These are phyloP conservation scores for Decorospora gaudefroyi DNA, from an alignment of 2,329 filamentous ascomycete genomes.

Conservation along the genomic window DNA sequence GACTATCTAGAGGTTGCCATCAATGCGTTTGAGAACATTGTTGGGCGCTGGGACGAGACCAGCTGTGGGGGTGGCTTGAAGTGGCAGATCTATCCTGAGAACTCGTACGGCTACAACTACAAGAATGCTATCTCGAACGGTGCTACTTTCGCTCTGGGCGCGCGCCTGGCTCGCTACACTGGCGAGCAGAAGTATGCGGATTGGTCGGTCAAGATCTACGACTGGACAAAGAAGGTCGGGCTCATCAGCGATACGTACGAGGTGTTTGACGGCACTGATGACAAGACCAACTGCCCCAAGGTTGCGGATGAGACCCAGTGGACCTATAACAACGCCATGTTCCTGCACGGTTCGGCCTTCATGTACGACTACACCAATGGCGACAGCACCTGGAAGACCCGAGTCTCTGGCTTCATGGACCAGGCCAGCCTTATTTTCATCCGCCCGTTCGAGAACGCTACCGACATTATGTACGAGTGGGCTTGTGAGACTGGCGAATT, in stretches of 20 bases:
- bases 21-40: conserved; percentile 74
- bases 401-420: conserved; percentile 64
- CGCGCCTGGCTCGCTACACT: conserved; percentile 72
- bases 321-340: conserved; percentile 62
- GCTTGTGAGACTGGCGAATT: conserved; percentile 63
- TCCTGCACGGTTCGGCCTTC: conserved; percentile 59
- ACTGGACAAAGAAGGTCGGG: conserved; percentile 57
- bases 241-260: conserved; percentile 57
- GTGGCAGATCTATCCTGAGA: conserved; percentile 80
- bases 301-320: conserved; percentile 58
- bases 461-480: conserved; percentile 66
- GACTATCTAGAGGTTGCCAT: conserved; percentile 67
- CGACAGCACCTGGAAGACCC: conserved; percentile 58
- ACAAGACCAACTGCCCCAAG: conserved; percentile 56
- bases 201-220: conserved; percentile 71
- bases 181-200: conserved; percentile 61
- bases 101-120: conserved; percentile 75
- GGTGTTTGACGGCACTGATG: conserved; percentile 61
- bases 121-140: conserved; percentile 83
- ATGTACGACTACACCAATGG: conserved; percentile 60
- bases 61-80: conserved; percentile 72
- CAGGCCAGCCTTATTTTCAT: conserved; percentile 57
- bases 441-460: conserved; percentile 54
- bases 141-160: conserved; percentile 79
- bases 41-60: conserved; percentile 68